A percentile compares a stretch with the other conserved stretches of the same genome.
phyloP scores from a whole-genome alignment of 345 rosid genomes.

The Anastatica hierochuntica region DNA sequence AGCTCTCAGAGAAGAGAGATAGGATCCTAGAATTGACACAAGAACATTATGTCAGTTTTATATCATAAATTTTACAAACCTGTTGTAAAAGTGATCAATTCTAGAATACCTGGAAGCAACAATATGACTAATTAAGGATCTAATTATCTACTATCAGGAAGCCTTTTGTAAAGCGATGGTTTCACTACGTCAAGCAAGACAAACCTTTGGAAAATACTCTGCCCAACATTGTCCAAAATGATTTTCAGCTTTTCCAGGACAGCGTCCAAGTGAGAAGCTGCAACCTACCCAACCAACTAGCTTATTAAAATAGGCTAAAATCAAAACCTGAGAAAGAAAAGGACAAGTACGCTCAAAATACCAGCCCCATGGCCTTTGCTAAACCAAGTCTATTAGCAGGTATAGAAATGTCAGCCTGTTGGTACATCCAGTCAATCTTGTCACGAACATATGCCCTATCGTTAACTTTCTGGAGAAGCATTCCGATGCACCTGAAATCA shows the following conservation, averaged over 20 bases:
- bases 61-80: background rate
- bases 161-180: too few species aligned
- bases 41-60: slow-evolving; percentile 17
- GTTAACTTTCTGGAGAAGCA: slow-evolving; percentile 87
- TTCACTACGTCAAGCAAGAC: slow-evolving; percentile 3
- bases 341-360: slow-evolving; percentile 24
- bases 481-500: slow-evolving; percentile 68
- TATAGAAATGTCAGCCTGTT: slow-evolving; percentile 71
- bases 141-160: slow-evolving; percentile 7
- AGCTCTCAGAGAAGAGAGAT: slow-evolving; percentile 68
- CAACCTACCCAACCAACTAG: slow-evolving; percentile 50
- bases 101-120: background rate
- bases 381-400: slow-evolving; percentile 91
- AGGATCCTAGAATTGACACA: slow-evolving; percentile 51
- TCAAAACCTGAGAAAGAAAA: slow-evolving; percentile 4
- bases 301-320: slow-evolving; percentile 9
- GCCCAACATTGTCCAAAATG: slow-evolving; percentile 74
- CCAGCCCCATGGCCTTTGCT: slow-evolving; percentile 99
- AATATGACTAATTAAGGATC: slow-evolving; percentile 1
- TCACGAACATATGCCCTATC: slow-evolving; percentile 70
- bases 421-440: slow-evolving; percentile 86
- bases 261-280: slow-evolving; percentile 93
- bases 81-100: background rate
- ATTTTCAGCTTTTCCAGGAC: slow-evolving; percentile 85
- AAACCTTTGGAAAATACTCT: slow-evolving; percentile 77